Percentiles rank a stretch among this genome's conserved stretches.
Conservation (phyloP, 1,139 yeast genomes). For the Blastobotrys aristatus region DNA sequence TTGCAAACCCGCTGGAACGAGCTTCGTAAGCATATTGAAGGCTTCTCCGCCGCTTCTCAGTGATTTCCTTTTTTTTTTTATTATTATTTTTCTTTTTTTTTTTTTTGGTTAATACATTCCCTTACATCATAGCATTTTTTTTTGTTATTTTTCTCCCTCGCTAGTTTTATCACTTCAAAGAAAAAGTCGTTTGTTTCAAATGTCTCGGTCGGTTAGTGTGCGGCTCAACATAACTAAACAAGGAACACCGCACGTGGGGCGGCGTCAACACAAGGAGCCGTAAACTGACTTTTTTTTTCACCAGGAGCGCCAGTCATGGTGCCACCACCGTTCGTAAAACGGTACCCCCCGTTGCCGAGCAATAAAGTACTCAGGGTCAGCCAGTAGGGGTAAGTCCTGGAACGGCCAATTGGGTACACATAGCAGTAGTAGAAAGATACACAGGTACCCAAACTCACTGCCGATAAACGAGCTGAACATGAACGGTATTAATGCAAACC, state of each 20-base stretch:
- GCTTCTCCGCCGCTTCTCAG: too few species aligned
- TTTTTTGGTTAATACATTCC: neutral
- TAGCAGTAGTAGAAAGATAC: neutral
- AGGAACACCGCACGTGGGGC: neutral
- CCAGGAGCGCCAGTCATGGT: neutral
- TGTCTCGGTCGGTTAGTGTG: too few species aligned
- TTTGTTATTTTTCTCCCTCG: neutral
- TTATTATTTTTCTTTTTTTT: neutral
- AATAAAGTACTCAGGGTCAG: neutral
- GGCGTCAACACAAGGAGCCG: neutral
- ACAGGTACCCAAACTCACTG: constrained; percentile 4
- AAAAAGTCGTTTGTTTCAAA: neutral
- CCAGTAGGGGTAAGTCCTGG: neutral
- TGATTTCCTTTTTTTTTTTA: neutral
- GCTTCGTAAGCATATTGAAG: constrained; percentile 35
- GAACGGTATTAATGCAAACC: neutral
- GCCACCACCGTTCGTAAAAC: neutral
- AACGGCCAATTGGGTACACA: constrained; percentile 10
- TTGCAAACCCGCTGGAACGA: constrained; percentile 30
- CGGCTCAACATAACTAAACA: too few species aligned
- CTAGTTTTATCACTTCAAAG: neutral
- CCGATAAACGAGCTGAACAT: neutral
- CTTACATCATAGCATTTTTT: neutral
- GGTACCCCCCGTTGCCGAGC: neutral
- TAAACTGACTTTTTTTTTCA: neutral